Percentiles rank a stretch among this genome's conserved stretches.
Conservation (phyloP, 2,329 filamentous ascomycete genomes). For the Xylariaceae sp. region DNA sequence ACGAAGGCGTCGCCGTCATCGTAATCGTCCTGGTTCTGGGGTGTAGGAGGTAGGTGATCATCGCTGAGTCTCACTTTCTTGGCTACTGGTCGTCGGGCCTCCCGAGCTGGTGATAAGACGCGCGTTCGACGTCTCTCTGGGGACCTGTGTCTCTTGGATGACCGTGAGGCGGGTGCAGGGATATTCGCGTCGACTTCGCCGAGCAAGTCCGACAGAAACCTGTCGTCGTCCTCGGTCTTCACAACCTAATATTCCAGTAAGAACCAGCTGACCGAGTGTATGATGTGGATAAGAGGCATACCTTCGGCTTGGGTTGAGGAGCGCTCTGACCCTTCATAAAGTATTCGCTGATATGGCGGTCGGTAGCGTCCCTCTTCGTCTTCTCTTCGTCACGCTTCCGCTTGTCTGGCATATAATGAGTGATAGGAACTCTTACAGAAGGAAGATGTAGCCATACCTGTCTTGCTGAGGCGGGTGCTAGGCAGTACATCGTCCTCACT, state of each 20-base stretch:
- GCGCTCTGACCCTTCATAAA: conserved; percentile 70
- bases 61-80: conserved; percentile 52
- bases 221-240: conserved; percentile 79
- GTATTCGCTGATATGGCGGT: conserved; percentile 89
- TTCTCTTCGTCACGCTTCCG: conserved; percentile 82
- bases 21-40: conserved; percentile 41
- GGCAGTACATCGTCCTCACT: conserved; percentile 58
- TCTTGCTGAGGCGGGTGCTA: conserved; percentile 43
- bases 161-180: conserved; percentile 44
- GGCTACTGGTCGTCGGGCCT: conserved; percentile 40
- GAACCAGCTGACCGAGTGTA: too few species aligned
- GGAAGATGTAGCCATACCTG: conserved; percentile 30
- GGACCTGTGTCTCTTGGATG: conserved; percentile 59
- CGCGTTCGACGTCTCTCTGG: conserved; percentile 72
- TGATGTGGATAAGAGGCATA: conserved; percentile 24
- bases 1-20: conserved; percentile 52
- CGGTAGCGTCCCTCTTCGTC: conserved; percentile 76
- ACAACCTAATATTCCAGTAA: too few species aligned
- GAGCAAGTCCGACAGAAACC: conserved; percentile 77
- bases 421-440: conserved; percentile 1
- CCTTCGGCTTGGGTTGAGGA: conserved; percentile 72
- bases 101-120: conserved; percentile 66
- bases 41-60: conserved; percentile 38
- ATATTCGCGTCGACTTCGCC: conserved; percentile 80
- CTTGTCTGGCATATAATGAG: conserved; percentile 51